Percentiles rank a stretch among this genome's conserved stretches.
These are phyloP conservation scores for Trichophyton rubrum DNA, from an alignment of 2,329 filamentous ascomycete genomes.

Conservation along the genomic window DNA sequence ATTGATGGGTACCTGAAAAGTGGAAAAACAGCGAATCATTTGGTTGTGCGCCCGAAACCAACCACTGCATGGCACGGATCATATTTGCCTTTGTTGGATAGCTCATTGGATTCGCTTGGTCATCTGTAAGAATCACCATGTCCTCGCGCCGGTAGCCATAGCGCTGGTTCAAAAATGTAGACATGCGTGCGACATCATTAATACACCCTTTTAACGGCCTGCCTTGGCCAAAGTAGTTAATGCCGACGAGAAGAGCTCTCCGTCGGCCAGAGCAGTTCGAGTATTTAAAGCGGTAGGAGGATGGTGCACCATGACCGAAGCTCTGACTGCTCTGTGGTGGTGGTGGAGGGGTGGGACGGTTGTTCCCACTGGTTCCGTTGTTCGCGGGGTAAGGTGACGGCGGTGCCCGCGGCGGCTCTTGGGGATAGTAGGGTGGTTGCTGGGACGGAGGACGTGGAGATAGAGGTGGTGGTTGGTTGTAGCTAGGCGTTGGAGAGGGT, in stretches of 20 bases:
- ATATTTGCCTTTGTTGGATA: conserved; percentile 4
- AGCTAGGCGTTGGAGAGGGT: neutral
- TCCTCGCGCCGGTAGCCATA: conserved; percentile 6
- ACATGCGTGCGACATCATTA: conserved; percentile 5
- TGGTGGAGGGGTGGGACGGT: neutral
- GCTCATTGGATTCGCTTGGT: conserved; percentile 3
- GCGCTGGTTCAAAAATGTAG: neutral
- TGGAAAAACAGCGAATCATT: conserved; percentile 7
- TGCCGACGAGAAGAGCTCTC: conserved; percentile 1
- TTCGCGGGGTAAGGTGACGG: neutral
- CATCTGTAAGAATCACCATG: conserved; percentile 6
- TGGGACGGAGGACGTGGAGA: conserved; percentile 15
- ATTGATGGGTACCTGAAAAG: conserved; percentile 3
- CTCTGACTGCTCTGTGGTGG: neutral
- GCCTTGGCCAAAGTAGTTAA: conserved; percentile 4
- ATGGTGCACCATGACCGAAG: conserved; percentile 2
- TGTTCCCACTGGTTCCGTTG: conserved; percentile 25
- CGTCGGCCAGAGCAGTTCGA: conserved; percentile 3
- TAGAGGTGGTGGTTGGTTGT: conserved; percentile 15
- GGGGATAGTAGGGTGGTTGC: neutral
- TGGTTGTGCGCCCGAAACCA: neutral
- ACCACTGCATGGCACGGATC: conserved; percentile 2
- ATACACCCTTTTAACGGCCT: conserved; percentile 2
- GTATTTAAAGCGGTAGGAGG: conserved; percentile 2
- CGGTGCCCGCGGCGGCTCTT: neutral